phyloP scores from a whole-genome alignment of 768 basidiomycete species.

The Macrocybe gigantea region DNA sequence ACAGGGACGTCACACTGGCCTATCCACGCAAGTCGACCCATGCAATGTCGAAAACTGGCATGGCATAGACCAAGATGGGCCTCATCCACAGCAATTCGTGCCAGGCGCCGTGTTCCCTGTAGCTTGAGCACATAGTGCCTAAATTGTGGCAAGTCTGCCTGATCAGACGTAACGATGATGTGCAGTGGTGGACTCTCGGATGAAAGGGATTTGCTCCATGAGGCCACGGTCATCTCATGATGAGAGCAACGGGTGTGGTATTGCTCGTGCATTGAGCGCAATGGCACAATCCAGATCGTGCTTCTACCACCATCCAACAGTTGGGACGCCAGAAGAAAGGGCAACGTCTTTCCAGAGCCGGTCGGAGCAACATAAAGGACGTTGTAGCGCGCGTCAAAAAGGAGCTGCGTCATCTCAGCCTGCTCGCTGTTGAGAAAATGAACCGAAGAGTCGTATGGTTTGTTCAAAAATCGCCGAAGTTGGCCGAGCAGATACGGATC shows the following conservation, averaged over 20 bases:
- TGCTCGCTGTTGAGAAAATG: not conserved
- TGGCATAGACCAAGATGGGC: constrained; percentile 10
- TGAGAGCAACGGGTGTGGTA: not conserved
- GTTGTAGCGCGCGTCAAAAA: constrained; percentile 2
- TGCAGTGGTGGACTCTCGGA: not conserved
- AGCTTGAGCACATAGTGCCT: not conserved
- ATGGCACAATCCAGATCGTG: constrained; percentile 11
- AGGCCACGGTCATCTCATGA: not conserved
- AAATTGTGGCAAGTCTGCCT: not conserved
- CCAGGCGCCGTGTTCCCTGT: not conserved
- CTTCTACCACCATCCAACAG: constrained; percentile 8
- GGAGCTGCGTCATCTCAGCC: constrained; percentile 1
- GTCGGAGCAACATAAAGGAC: constrained; percentile 7
- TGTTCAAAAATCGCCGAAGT: not conserved
- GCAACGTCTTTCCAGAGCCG: constrained; percentile 11
- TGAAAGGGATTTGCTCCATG: constrained; percentile 2
- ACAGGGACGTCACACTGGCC: constrained; percentile 6
- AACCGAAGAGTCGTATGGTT: not conserved
- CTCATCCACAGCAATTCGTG: constrained; percentile 11
- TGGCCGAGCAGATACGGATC: not conserved
- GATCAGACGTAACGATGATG: constrained; percentile 7
- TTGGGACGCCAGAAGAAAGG: constrained; percentile 5
- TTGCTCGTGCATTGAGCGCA: constrained; percentile 12
- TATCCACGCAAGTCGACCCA: constrained; percentile 6
- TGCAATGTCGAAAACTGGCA: constrained; percentile 7